Evolutionary conservation across 129 eudicot species (phyloP), one percentile per base, ranked within the genome.

Genomic region (Chrysanthemum makinoi): DNA sequence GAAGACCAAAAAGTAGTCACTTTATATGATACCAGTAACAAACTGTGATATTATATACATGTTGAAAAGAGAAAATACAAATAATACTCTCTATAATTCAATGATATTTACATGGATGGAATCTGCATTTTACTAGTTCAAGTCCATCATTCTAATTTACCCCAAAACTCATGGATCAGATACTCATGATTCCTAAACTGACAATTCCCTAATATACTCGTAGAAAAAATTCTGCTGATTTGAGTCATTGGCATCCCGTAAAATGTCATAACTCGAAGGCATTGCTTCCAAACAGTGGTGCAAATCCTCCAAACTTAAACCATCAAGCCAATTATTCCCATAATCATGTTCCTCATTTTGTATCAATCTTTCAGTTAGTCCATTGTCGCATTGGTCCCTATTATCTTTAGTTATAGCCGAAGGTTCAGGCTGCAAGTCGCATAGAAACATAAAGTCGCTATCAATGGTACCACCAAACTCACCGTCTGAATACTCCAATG

Each of bases 261-360:
- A 28, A 1, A 70, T 15, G 22, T 77, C 66, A 53, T 62, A 24
- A 70, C 18, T 47, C 3, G 81, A 66, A 22, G 81, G 72, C 77
- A 78, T 71, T 56, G 62, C 55, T 78, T 64, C 73, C 47, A 78
- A 26, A 16, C 26, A 72, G 13, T 68, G 63, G 2, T 76, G 80
- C 69, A 76, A 15, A 68, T 76, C 80, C 35, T 76, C 75, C 80
- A 68, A 49, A 28, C 80, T 76, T 46, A 76, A 68, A 76, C 75
- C 2, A 0, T 76, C 80, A 18, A 68, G 18, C 80, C 80, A 76
- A 7, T 68, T 74, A 50, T 68, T 76, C 15, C 55, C 80, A 68
- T 68, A 69, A 67, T 58, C 50, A 7, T 19, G 15, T 46, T 61
- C 52, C 10, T 75, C 74, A 26, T 13, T 57, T 59, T 47, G 49